Conservation (phyloP, 208 protist genomes). For the Balamuthia mandrillaris region DNA sequence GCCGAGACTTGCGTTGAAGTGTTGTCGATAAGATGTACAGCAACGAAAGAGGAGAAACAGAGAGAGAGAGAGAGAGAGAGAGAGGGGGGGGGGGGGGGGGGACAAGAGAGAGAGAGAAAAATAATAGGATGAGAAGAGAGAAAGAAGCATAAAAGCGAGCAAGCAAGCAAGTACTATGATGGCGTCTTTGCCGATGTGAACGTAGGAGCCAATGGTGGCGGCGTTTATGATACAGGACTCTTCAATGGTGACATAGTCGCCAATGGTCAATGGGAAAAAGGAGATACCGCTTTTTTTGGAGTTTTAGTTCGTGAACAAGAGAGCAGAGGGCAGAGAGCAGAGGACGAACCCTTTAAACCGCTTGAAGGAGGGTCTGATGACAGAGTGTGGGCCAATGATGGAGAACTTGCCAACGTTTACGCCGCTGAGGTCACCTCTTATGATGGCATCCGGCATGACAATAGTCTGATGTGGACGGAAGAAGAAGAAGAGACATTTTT, state of each 20-base stretch:
- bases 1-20: too few species aligned
- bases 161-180: constrained; percentile 64
- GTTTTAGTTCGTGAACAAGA: not conserved
- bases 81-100: too few species aligned
- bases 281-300: constrained; percentile 48
- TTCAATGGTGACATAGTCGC: constrained; percentile 61
- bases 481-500: not conserved
- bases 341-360: constrained; percentile 52
- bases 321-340: not conserved
- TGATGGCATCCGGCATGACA: constrained; percentile 46
- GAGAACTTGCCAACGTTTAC: constrained; percentile 58
- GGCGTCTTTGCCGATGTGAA: constrained; percentile 60
- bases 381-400: constrained; percentile 18
- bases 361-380: constrained; percentile 57
- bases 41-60: too few species aligned
- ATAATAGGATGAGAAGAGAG: too few species aligned
- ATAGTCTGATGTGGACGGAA: constrained; percentile 27
- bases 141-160: too few species aligned
- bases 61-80: too few species aligned
- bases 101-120: too few species aligned
- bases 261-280: constrained; percentile 58
- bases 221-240: constrained; percentile 58
- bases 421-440: constrained; percentile 56
- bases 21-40: too few species aligned
- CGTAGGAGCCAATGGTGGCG: constrained; percentile 60